Percentiles rank a stretch among this genome's conserved stretches.
Evolutionary conservation across 345 rosid genomes (phyloP).

Genomic region (Diplotaxis tenuifolia): DNA sequence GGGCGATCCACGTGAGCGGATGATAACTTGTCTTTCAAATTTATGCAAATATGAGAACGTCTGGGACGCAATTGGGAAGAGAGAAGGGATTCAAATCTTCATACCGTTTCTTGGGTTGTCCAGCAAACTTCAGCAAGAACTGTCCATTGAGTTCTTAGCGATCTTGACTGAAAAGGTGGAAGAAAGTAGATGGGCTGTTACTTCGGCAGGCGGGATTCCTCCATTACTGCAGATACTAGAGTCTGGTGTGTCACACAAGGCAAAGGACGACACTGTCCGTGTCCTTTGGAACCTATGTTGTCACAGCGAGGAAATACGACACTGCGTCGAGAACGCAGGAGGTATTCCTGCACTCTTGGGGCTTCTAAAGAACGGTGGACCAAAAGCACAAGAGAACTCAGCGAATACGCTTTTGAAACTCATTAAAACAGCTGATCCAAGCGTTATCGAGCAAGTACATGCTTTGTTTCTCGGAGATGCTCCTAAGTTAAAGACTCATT

Average conservation of each 20-base stretch:
- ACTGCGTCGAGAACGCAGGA: slow-evolving; percentile 86
- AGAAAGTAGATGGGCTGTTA: slow-evolving; percentile 95
- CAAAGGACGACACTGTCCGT: slow-evolving; percentile 72
- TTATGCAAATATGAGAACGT: slow-evolving; percentile 54
- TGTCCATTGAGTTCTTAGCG: slow-evolving; percentile 64
- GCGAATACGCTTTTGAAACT: slow-evolving; percentile 64
- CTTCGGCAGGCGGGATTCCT: slow-evolving; percentile 96
- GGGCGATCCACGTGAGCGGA: slow-evolving; percentile 53
- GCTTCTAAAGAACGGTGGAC: slow-evolving; percentile 68
- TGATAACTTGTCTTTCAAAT: slow-evolving; percentile 57
- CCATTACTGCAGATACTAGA: slow-evolving; percentile 75
- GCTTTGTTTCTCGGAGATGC: slow-evolving; percentile 72
- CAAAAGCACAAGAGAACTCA: slow-evolving; percentile 66
- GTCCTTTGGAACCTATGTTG: slow-evolving; percentile 74
- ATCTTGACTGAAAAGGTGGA: slow-evolving; percentile 76
- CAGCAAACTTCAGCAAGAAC: slow-evolving; percentile 78
- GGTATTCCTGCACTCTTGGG: slow-evolving; percentile 69
- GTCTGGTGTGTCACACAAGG: slow-evolving; percentile 64
- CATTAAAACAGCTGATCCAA: slow-evolving; percentile 63
- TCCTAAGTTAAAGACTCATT: slow-evolving; percentile 59
- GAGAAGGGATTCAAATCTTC: slow-evolving; percentile 82
- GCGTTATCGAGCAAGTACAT: slow-evolving; percentile 70
- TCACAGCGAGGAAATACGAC: slow-evolving; percentile 83
- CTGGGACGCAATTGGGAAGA: slow-evolving; percentile 81
- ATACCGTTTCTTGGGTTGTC: slow-evolving; percentile 81